phyloP scores from a whole-genome alignment of 805 yeast genomes.

The Pichia insulana region DNA sequence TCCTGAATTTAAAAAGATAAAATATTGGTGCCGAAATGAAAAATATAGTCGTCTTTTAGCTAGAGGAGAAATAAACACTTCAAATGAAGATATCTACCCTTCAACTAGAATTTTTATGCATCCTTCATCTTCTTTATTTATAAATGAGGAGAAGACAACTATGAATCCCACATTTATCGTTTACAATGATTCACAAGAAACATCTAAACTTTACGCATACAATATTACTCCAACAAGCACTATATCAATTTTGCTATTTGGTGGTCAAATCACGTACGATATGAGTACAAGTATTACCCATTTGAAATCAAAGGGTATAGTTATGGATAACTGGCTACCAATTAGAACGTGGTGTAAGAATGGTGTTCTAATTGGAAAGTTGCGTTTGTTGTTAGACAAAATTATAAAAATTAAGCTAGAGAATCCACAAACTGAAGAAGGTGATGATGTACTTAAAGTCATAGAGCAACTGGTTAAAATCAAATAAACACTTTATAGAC shows the following conservation, averaged over 20 bases:
- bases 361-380: slow-evolving; percentile 71
- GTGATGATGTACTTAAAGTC: slow-evolving; percentile 30
- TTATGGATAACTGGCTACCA: slow-evolving; percentile 84
- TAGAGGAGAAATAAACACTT: slow-evolving; percentile 9
- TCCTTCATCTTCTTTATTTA: slow-evolving; percentile 73
- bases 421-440: slow-evolving; percentile 15
- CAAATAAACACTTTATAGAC: slow-evolving; percentile 7
- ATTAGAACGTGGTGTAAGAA: slow-evolving; percentile 90
- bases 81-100: slow-evolving; percentile 32
- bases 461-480: slow-evolving; percentile 32
- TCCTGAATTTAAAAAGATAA: slow-evolving; percentile 66
- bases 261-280: slow-evolving; percentile 63
- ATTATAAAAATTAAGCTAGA: slow-evolving; percentile 53
- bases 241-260: slow-evolving; percentile 68
- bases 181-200: slow-evolving; percentile 47
- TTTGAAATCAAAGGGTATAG: slow-evolving; percentile 69
- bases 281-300: slow-evolving; percentile 32
- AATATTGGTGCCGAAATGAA: slow-evolving; percentile 66
- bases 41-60: slow-evolving; percentile 28
- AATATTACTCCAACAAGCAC: slow-evolving; percentile 77
- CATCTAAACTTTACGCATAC: slow-evolving; percentile 60
- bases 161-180: slow-evolving; percentile 42
- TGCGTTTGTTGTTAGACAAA: slow-evolving; percentile 57
- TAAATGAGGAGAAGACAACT: slow-evolving; percentile 22
- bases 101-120: slow-evolving; percentile 73